phyloP scores from a whole-genome alignment of 2,329 filamentous ascomycete species.

The Myriosclerotinia duriaeana region DNA sequence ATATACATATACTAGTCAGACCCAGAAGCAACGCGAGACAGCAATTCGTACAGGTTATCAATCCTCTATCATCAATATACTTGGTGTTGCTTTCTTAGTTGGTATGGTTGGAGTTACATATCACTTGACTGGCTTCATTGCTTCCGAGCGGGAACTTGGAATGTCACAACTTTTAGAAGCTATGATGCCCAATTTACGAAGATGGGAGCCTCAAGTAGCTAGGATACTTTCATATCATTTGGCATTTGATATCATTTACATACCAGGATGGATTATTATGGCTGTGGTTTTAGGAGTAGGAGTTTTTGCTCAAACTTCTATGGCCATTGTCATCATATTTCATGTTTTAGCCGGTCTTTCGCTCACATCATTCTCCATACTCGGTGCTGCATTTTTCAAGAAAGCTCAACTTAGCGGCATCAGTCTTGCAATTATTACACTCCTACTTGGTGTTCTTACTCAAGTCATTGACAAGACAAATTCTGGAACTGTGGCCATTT shows the following conservation, averaged over 20 bases:
- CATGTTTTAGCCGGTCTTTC: conserved; percentile 75
- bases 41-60: conserved; percentile 70
- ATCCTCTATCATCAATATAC: conserved; percentile 68
- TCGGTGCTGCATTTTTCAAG: conserved; percentile 80
- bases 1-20: conserved; percentile 74
- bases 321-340: conserved; percentile 68
- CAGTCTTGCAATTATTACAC: conserved; percentile 67
- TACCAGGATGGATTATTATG: conserved; percentile 80
- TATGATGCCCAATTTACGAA: conserved; percentile 76
- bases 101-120: conserved; percentile 81
- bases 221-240: conserved; percentile 78
- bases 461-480: conserved; percentile 65
- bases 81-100: conserved; percentile 77
- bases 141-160: conserved; percentile 79
- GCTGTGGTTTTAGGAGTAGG: conserved; percentile 62
- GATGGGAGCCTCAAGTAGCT: conserved; percentile 75
- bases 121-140: conserved; percentile 82
- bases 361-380: conserved; percentile 75
- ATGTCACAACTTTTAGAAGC: conserved; percentile 88
- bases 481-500: conserved; percentile 62
- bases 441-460: conserved; percentile 77
- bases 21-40: conserved; percentile 63
- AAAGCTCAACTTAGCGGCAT: conserved; percentile 88
- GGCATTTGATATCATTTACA: conserved; percentile 75
- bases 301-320: conserved; percentile 64